Percentiles rank a stretch among this genome's conserved stretches.
Evolutionary conservation across 2,329 filamentous ascomycete species (phyloP).

Genomic region (Hypocrella siamensis): DNA sequence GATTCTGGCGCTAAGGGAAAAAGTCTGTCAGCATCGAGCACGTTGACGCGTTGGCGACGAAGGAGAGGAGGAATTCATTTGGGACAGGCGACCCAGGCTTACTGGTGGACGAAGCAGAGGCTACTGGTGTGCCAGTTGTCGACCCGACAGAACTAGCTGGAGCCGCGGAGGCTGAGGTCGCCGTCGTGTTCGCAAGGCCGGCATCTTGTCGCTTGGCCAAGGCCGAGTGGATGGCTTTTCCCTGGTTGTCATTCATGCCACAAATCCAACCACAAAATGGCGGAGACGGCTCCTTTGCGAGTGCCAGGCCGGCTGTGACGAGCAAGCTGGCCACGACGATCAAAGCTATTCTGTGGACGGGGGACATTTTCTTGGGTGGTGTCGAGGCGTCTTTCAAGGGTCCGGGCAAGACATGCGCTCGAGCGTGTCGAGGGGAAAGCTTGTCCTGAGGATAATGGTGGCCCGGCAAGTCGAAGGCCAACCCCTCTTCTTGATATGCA

Average conservation of each 20-base stretch:
- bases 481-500: too few relatives aligned
- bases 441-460: too few relatives aligned
- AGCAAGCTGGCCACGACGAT: constrained; percentile 11
- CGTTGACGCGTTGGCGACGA: background rate
- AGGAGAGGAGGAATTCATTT: background rate
- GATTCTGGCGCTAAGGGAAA: background rate
- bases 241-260: background rate
- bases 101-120: background rate
- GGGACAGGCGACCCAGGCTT: background rate
- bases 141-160: background rate
- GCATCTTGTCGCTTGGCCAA: constrained; percentile 3
- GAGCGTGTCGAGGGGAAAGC: too few relatives aligned
- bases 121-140: background rate
- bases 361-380: constrained; percentile 5
- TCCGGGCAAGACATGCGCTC: constrained; percentile 3
- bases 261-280: constrained; percentile 1
- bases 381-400: background rate
- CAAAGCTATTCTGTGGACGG: constrained; percentile 5
- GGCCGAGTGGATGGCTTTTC: constrained; percentile 1
- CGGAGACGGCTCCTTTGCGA: constrained; percentile 1
- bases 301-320: constrained; percentile 10
- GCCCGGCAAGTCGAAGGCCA: too few relatives aligned
- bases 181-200: constrained; percentile 1
- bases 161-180: background rate
- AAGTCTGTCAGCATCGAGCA: too few relatives aligned